Evolutionary conservation across 1,139 yeast genomes (phyloP).

Genomic region (Petasospora fabianii): DNA sequence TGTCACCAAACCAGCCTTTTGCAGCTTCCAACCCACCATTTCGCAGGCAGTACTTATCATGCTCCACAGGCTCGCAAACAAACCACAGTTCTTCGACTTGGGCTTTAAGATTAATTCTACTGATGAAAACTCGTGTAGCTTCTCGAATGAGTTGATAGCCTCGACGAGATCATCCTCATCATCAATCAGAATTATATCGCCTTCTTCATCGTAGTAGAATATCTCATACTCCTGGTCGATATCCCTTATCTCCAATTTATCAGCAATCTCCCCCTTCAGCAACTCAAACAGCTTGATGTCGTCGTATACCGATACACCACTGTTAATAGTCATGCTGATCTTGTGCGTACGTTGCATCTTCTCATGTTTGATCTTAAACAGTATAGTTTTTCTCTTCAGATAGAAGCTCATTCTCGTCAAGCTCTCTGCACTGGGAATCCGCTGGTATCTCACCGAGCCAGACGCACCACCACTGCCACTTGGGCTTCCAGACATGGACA

Average conservation of each 20-base stretch:
- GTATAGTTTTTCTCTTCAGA: constrained; percentile 17
- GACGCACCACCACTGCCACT: not conserved
- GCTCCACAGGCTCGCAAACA: constrained; percentile 8
- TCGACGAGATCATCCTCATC: constrained; percentile 32
- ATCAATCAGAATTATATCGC: constrained; percentile 30
- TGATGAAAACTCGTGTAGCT: constrained; percentile 2
- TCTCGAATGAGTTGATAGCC: constrained; percentile 27
- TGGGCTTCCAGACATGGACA: constrained; percentile 1
- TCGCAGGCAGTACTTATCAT: constrained; percentile 6
- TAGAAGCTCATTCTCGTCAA: constrained; percentile 22
- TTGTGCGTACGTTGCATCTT: constrained; percentile 17
- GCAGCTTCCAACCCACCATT: not conserved
- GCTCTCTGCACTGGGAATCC: constrained; percentile 23
- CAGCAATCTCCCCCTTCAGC: constrained; percentile 27
- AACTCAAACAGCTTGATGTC: constrained; percentile 23
- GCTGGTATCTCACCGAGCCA: constrained; percentile 9
- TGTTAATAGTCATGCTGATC: constrained; percentile 23
- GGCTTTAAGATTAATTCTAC: constrained; percentile 19
- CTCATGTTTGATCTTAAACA: constrained; percentile 21
- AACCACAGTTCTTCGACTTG: not conserved
- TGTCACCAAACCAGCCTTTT: constrained; percentile 6
- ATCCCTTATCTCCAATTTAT: constrained; percentile 22
- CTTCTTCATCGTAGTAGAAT: constrained; percentile 34
- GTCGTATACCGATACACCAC: constrained; percentile 19
- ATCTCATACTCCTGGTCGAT: constrained; percentile 24